phyloP scores from a whole-genome alignment of 2,329 filamentous ascomycete species.

The Xylaria sp. region DNA sequence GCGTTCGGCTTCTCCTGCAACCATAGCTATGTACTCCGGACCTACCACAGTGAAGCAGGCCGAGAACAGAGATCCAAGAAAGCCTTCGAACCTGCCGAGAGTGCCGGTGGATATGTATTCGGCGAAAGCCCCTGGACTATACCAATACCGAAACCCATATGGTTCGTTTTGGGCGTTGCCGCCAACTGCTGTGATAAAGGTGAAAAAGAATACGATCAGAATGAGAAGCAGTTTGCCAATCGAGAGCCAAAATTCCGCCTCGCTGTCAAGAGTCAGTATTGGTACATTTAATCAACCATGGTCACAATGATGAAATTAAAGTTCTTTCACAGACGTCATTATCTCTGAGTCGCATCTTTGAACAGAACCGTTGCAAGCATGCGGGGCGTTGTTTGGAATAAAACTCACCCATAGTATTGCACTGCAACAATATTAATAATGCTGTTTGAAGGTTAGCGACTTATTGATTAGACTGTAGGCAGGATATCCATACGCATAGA shows the following conservation, averaged over 20 bases:
- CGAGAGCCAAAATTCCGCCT: constrained; percentile 76
- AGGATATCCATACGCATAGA: constrained; percentile 53
- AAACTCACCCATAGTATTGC: constrained; percentile 46
- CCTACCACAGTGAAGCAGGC: constrained; percentile 69
- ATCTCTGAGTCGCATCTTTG: not conserved
- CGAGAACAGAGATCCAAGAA: constrained; percentile 66
- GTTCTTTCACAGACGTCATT: not conserved
- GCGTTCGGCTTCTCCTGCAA: constrained; percentile 63
- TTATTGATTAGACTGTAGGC: not conserved
- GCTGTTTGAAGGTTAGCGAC: constrained; percentile 39
- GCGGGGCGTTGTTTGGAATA: not conserved
- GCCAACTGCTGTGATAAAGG: constrained; percentile 82
- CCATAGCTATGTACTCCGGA: constrained; percentile 68
- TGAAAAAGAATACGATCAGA: constrained; percentile 74
- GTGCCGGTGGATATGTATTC: constrained; percentile 67
- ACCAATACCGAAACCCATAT: constrained; percentile 78
- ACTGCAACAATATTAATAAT: constrained; percentile 48
- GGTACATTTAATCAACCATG: not conserved
- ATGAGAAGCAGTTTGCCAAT: constrained; percentile 73
- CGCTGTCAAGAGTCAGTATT: constrained; percentile 63
- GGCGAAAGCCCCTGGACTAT: constrained; percentile 68
- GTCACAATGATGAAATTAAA: not conserved
- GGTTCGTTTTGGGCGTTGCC: constrained; percentile 76
- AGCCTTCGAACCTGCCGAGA: constrained; percentile 73
- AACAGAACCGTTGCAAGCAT: constrained; percentile 10